Percentiles rank a stretch among this genome's conserved stretches.
These are phyloP conservation scores for Cercophora scortea DNA, from an alignment of 495 filamentous ascomycete genomes.

Conservation along the genomic window DNA sequence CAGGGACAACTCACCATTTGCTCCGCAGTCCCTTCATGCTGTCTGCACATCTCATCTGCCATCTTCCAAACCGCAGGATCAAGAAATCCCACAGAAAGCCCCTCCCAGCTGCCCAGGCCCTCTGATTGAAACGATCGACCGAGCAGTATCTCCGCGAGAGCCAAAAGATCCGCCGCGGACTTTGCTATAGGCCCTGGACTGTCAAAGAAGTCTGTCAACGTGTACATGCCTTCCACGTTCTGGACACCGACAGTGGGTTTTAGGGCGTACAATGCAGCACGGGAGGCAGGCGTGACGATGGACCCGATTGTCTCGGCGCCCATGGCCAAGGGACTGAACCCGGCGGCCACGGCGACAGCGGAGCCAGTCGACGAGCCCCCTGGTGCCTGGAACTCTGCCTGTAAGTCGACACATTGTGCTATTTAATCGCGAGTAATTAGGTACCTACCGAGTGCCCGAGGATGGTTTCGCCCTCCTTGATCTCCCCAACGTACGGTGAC, in stretches of 20 bases:
- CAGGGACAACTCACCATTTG: conserved; percentile 16
- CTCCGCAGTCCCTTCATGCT: conserved; percentile 9
- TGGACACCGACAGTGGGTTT: conserved; percentile 5
- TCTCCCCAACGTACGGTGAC: conserved; percentile 34
- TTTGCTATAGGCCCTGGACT: conserved; percentile 29
- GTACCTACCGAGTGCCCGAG: conserved; percentile 21
- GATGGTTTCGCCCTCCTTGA: conserved; percentile 17
- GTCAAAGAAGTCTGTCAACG: conserved; percentile 19
- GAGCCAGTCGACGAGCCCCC: conserved; percentile 39
- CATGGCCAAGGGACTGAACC: conserved; percentile 35
- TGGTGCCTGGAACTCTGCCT: conserved; percentile 7
- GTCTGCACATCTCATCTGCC: conserved; percentile 2
- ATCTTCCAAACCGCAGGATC: conserved; percentile 19
- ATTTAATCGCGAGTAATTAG: background rate
- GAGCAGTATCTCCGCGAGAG: conserved; percentile 16
- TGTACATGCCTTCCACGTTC: conserved; percentile 6
- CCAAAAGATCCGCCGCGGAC: conserved; percentile 15
- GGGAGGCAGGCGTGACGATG: conserved; percentile 29
- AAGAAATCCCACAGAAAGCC: conserved; percentile 17
- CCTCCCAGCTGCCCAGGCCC: conserved; percentile 7
- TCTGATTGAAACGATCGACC: background rate
- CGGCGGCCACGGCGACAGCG: conserved; percentile 36
- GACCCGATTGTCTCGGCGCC: conserved; percentile 43
- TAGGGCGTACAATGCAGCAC: conserved; percentile 33
- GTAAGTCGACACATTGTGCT: background rate